phyloP scores from a whole-genome alignment of 2,329 filamentous ascomycete genomes.

The Colletotrichum coccodes region DNA sequence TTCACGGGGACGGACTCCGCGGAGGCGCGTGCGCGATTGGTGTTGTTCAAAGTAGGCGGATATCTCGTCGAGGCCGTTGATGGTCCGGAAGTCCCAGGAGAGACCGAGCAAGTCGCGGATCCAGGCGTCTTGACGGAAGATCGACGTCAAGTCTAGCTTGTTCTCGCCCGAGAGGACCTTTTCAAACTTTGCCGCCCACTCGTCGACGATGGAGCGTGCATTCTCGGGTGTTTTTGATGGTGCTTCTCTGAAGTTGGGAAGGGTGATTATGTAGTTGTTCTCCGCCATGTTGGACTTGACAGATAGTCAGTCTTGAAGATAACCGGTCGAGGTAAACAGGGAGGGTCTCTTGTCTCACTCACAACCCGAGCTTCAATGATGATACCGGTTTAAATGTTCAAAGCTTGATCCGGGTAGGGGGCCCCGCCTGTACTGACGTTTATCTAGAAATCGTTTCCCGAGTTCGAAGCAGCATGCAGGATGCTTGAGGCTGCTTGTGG shows the following conservation, averaged over 20 bases:
- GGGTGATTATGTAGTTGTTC: slow-evolving; percentile 1
- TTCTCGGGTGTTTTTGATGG: neutral
- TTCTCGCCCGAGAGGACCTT: neutral
- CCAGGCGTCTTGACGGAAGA: slow-evolving; percentile 58
- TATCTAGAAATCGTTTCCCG: neutral
- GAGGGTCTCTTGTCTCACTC: too few species aligned
- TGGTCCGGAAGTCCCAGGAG: slow-evolving; percentile 61
- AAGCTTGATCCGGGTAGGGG: neutral
- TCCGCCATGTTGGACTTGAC: neutral
- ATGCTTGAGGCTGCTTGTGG: neutral
- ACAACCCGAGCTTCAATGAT: too few species aligned
- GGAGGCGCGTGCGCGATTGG: neutral
- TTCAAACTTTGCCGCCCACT: slow-evolving; percentile 1
- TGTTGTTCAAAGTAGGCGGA: slow-evolving; percentile 16
- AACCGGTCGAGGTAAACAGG: too few species aligned
- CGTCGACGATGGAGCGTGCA: neutral
- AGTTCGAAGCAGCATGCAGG: neutral
- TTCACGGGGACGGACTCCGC: slow-evolving; percentile 7
- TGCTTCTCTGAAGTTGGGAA: slow-evolving; percentile 13
- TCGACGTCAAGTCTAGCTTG: neutral
- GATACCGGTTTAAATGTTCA: neutral
- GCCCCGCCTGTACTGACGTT: neutral
- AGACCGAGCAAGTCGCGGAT: slow-evolving; percentile 69
- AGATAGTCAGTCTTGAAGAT: too few species aligned
- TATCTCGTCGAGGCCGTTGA: slow-evolving; percentile 12